Evolutionary conservation across 345 rosid species (phyloP), one percentile per base, ranked within the genome.

Genomic region (Mangifera indica): DNA sequence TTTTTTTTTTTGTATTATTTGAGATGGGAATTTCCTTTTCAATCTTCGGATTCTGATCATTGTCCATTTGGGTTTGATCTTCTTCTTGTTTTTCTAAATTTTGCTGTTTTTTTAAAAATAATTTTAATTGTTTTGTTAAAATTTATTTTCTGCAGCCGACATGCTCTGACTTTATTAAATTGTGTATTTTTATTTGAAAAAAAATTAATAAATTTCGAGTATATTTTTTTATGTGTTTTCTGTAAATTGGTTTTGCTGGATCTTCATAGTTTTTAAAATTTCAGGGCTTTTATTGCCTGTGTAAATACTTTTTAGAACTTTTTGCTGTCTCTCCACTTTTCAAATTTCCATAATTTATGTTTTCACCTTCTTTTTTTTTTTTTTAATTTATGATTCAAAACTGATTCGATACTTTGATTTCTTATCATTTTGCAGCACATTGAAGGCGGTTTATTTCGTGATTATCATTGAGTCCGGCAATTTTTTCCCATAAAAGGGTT

Each of bases 401-500:
- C 63, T 44, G 25, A 46, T 60, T 20, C 24, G 44, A 55, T 45
- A 66, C 21, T 62, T 2, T 1, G 0, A 75, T 57, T 37, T 70
- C 10, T 74, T 62, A 72, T 54, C 40, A 5, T 55, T 74, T 75
- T 79, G 60, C 81, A 78, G 86, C 70, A 14, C 54, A 67, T 40
- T 8, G 13, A 42, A 45, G 72, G 61, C 63, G 59, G 46, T 53
- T 44, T 55, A 61, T 21, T 57, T 55, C 34, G 74, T 72, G 59
- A 51, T 26, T 44, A 32, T 55, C 11, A 51, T n/a, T 10, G 70
- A 51, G 71, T 60, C 49, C 8, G 53, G 10, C 13, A 52, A 13
- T 14, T 32, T 2, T 8, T 3, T 65, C 26, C 0, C 14, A n/a
- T 11, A 40, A 40, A 37, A n/a, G 45, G 66, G n/a, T 56, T 60